Evolutionary conservation across 2,329 filamentous ascomycete genomes (phyloP).

Genomic region (Epichloe sp.): DNA sequence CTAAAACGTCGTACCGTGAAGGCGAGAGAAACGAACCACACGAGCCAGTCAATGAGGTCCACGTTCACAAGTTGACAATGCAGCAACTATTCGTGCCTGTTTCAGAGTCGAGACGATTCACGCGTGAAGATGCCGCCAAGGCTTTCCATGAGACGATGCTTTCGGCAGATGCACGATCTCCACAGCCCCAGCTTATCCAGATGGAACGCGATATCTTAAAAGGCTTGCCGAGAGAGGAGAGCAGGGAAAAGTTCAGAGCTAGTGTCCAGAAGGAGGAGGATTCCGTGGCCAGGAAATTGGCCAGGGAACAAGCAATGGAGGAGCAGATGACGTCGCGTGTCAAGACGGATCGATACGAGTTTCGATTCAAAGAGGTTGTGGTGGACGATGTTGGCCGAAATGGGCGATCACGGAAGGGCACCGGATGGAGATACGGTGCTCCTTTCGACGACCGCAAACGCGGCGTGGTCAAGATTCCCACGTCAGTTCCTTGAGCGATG

Average conservation of each 20-base stretch:
- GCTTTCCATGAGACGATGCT: conserved; percentile 49
- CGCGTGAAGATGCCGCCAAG: conserved; percentile 50
- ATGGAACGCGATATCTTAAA: conserved; percentile 36
- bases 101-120: conserved; percentile 50
- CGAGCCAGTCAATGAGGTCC: conserved; percentile 52
- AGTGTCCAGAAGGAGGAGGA: conserved; percentile 31
- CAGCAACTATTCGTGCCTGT: conserved; percentile 54
- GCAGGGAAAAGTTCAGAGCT: conserved; percentile 26
- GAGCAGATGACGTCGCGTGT: conserved; percentile 31
- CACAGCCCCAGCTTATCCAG: conserved; percentile 46
- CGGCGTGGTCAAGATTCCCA: conserved; percentile 56
- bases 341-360: conserved; percentile 43
- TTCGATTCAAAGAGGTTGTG: conserved; percentile 47
- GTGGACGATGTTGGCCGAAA: conserved; percentile 41
- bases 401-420: conserved; percentile 36
- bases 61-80: conserved; percentile 47
- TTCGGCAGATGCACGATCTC: conserved; percentile 46
- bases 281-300: conserved; percentile 21
- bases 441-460: conserved; percentile 49
- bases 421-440: conserved; percentile 52
- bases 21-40: conserved; percentile 34
- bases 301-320: conserved; percentile 20
- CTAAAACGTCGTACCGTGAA: conserved; percentile 46
- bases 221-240: conserved; percentile 24
- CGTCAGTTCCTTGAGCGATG: conserved; percentile 36